These are phyloP conservation scores for Talaromyces sp. DNA, from an alignment of 2,329 filamentous ascomycete genomes.

Conservation along the genomic window DNA sequence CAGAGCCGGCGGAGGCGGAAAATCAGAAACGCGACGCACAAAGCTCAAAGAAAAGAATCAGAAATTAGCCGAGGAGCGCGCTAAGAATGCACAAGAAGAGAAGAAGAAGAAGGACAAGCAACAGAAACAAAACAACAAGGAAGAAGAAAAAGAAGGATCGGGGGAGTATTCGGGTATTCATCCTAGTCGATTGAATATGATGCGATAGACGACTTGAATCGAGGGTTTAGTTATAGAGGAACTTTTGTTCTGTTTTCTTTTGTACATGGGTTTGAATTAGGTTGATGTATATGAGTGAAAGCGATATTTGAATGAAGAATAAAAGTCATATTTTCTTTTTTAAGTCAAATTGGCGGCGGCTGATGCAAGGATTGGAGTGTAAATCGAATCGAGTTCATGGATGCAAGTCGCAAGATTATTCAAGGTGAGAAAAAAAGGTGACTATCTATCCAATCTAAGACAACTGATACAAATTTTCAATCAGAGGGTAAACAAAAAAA, in stretches of 20 bases:
- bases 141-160: constrained; percentile 23
- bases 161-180: constrained; percentile 36
- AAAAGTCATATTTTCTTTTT: not conserved
- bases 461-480: not conserved
- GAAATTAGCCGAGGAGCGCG: constrained; percentile 68
- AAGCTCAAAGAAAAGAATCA: constrained; percentile 83
- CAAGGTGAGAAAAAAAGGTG: not conserved
- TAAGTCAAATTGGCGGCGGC: not conserved
- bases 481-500: constrained; percentile 8
- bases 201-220: constrained; percentile 17
- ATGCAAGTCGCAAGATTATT: not conserved
- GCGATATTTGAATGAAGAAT: not conserved
- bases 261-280: not conserved
- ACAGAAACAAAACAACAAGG: constrained; percentile 29
- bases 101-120: constrained; percentile 40
- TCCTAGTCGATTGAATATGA: constrained; percentile 39
- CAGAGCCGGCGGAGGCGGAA: constrained; percentile 77
- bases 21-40: constrained; percentile 63
- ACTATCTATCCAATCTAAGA: constrained; percentile 2
- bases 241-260: not conserved
- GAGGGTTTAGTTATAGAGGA: not conserved
- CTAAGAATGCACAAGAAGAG: constrained; percentile 47
- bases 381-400: not conserved
- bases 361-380: not conserved
- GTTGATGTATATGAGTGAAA: not conserved